Evolutionary conservation across 768 basidiomycete genomes (phyloP).

Genomic region (Aureoboletus auriporus): DNA sequence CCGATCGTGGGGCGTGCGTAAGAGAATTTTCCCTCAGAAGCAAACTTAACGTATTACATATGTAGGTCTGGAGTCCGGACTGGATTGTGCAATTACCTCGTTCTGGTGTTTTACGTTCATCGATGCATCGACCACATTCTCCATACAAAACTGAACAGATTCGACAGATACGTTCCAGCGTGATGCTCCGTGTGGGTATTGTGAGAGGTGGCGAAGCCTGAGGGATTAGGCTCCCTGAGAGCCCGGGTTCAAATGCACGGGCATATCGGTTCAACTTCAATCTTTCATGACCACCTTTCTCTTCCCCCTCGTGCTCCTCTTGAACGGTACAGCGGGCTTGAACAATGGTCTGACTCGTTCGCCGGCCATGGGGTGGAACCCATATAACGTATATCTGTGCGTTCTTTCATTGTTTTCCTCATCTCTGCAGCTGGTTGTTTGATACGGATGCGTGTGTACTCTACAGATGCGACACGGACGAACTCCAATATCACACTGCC

Average conservation of each 20-base stretch:
- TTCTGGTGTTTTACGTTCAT: no score
- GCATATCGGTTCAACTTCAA: neutral
- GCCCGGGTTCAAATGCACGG: no score
- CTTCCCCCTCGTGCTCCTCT: neutral
- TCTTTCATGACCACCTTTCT: neutral
- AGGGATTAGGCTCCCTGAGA: no score
- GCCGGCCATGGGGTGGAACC: conserved; percentile 16
- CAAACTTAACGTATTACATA: no score
- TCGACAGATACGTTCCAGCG: no score
- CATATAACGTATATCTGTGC: conserved; percentile 12
- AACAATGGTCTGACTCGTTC: conserved; percentile 11
- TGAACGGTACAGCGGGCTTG: neutral
- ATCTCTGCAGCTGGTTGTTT: neutral
- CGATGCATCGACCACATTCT: no score
- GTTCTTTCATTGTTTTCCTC: neutral
- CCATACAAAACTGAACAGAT: no score
- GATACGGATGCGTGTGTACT: neutral
- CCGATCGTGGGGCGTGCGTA: no score
- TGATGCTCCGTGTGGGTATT: no score
- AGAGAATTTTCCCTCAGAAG: no score
- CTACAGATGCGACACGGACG: conserved; percentile 5
- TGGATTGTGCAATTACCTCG: no score
- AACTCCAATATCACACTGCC: conserved; percentile 5
- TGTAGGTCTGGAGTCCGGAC: no score
- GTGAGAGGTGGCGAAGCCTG: neutral